These are phyloP conservation scores for Chlorencoelia australis DNA, from an alignment of 2,329 filamentous ascomycete genomes.

Conservation along the genomic window DNA sequence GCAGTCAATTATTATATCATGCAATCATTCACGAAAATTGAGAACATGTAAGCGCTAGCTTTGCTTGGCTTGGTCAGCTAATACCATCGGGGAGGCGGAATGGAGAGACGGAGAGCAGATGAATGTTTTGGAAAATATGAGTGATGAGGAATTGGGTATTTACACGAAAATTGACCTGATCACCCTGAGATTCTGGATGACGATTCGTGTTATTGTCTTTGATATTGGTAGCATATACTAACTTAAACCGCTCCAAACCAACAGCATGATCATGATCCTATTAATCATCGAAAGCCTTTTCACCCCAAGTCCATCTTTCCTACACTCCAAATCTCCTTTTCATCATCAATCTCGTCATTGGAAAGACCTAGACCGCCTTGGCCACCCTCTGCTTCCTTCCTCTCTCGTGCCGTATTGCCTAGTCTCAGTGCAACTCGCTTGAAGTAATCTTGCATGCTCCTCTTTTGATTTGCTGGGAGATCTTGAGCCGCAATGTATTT, in stretches of 20 bases:
- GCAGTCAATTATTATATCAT: too few species aligned
- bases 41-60: too few species aligned
- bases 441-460: conserved; percentile 95
- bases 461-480: conserved; percentile 62
- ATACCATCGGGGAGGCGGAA: too few species aligned
- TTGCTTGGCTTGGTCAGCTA: too few species aligned
- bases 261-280: conserved; percentile 1
- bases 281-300: conserved; percentile 31
- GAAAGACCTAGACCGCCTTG: conserved; percentile 75
- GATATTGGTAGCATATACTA: too few species aligned
- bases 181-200: too few species aligned
- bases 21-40: too few species aligned
- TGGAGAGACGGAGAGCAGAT: too few species aligned
- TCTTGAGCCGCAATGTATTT: conserved; percentile 70
- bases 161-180: too few species aligned
- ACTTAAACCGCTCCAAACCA: not conserved
- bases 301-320: conserved; percentile 78
- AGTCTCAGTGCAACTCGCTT: conserved; percentile 81
- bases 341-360: conserved; percentile 88
- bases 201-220: too few species aligned
- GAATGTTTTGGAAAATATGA: too few species aligned
- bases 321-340: conserved; percentile 91
- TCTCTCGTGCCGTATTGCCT: conserved; percentile 78
- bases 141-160: too few species aligned
- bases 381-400: conserved; percentile 84